Conservation (phyloP, 371 early-diverging fungal species). For the Lichtheimia ramosa region DNA sequence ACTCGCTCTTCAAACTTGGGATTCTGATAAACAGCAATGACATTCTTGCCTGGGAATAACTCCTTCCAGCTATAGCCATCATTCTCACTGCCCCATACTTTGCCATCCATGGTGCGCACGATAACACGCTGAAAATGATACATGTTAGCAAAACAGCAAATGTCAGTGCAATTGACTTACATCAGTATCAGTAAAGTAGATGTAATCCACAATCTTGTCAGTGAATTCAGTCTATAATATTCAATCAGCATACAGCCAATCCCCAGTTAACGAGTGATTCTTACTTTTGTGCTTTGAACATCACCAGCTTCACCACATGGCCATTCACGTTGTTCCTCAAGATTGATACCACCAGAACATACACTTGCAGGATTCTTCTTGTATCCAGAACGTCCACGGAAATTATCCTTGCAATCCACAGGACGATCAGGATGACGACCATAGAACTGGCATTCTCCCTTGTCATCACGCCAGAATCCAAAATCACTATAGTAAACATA, state of each 20-base stretch:
- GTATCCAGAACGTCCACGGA: slow-evolving; percentile 74
- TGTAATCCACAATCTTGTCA: slow-evolving; percentile 54
- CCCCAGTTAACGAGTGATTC: not conserved
- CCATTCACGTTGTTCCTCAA: slow-evolving; percentile 53
- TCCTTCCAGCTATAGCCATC: slow-evolving; percentile 77
- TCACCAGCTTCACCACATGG: slow-evolving; percentile 36
- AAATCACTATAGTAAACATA: slow-evolving; percentile 51
- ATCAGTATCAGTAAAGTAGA: slow-evolving; percentile 65
- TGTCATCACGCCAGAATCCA: slow-evolving; percentile 72
- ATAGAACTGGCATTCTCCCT: slow-evolving; percentile 62
- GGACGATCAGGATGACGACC: slow-evolving; percentile 75
- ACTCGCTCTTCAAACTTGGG: slow-evolving; percentile 66
- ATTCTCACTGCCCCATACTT: slow-evolving; percentile 67
- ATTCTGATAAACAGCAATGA: slow-evolving; percentile 66
- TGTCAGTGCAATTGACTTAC: slow-evolving; percentile 13
- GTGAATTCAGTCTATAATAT: slow-evolving; percentile 40
- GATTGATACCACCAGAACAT: slow-evolving; percentile 68
- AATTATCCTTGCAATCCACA: slow-evolving; percentile 56
- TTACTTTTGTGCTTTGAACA: slow-evolving; percentile 23
- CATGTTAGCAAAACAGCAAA: not conserved
- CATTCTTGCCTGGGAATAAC: slow-evolving; percentile 29
- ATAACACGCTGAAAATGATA: slow-evolving; percentile 39
- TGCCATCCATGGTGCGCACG: slow-evolving; percentile 53
- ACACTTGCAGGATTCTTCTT: slow-evolving; percentile 53
- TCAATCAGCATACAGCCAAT: not conserved